These are phyloP conservation scores for Wallacemonas rigidus DNA, from an alignment of 208 protist genomes.

Conservation along the genomic window DNA sequence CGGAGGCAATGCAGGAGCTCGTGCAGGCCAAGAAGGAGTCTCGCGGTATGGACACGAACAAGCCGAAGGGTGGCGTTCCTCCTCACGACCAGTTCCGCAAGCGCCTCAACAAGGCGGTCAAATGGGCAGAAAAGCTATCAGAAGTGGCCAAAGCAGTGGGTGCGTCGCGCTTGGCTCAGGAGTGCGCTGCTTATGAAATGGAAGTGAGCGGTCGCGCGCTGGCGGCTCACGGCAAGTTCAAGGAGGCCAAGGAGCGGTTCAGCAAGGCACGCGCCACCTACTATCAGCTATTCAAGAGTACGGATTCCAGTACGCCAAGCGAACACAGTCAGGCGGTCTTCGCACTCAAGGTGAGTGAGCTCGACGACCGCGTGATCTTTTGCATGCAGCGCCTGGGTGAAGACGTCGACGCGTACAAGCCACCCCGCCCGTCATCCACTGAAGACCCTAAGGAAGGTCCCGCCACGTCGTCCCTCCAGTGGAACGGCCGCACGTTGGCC, in stretches of 20 bases:
- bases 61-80: conserved; percentile 59
- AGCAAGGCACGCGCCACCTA: conserved; percentile 54
- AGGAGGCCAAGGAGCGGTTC: conserved; percentile 63
- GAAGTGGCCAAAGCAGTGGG: conserved; percentile 54
- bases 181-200: conserved; percentile 64
- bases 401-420: conserved; percentile 52
- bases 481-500: conserved; percentile 70
- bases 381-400: conserved; percentile 84
- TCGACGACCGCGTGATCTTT: conserved; percentile 82
- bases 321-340: conserved; percentile 48
- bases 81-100: conserved; percentile 73
- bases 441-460: conserved; percentile 7
- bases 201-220: conserved; percentile 58
- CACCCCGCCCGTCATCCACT: conserved; percentile 8
- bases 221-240: conserved; percentile 51
- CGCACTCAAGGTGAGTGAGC: conserved; percentile 67
- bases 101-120: conserved; percentile 84
- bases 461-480: conserved; percentile 49
- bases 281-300: conserved; percentile 26
- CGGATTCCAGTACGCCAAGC: not conserved
- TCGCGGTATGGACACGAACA: conserved; percentile 32
- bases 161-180: conserved; percentile 43
- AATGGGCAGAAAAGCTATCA: conserved; percentile 69
- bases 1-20: conserved; percentile 64
- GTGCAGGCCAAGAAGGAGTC: conserved; percentile 41